Percentiles rank a stretch among this genome's conserved stretches.
Evolutionary conservation across 2,329 filamentous ascomycete genomes (phyloP).

Genomic region (Aspergillus latus): DNA sequence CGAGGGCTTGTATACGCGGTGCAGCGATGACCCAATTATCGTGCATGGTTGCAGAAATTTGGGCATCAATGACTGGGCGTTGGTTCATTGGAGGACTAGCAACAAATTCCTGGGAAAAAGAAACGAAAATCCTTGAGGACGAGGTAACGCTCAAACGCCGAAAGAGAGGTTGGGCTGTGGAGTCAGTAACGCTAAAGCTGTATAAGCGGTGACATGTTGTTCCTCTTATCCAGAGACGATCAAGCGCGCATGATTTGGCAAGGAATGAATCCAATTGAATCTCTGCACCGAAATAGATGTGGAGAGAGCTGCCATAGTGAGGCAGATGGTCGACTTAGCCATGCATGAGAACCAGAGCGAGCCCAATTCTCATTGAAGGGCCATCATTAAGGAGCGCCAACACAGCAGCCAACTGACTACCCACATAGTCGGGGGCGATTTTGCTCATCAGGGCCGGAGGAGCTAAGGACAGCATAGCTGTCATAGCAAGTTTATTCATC

Average conservation of each 20-base stretch:
- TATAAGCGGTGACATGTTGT: conserved; percentile 28
- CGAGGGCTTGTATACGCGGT: conserved; percentile 13
- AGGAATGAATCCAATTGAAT: conserved; percentile 21
- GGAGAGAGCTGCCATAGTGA: conserved; percentile 23
- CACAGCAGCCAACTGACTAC: conserved; percentile 24
- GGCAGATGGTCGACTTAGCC: conserved; percentile 23
- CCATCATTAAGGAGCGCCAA: conserved; percentile 17
- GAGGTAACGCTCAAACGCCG: conserved; percentile 12
- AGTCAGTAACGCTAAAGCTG: conserved; percentile 20
- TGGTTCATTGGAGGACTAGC: conserved; percentile 14
- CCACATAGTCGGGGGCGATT: conserved; percentile 11
- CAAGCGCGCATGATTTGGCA: conserved; percentile 23
- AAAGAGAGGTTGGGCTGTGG: conserved; percentile 22
- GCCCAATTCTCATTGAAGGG: conserved; percentile 20
- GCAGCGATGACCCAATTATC: conserved; percentile 15
- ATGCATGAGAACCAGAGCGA: conserved; percentile 22
- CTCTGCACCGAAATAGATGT: conserved; percentile 18
- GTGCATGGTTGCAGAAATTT: conserved; percentile 18
- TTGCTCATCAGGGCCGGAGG: conserved; percentile 2
- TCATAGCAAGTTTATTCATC: neutral
- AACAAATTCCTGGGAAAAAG: conserved; percentile 17
- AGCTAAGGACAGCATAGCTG: neutral
- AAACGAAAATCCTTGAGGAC: conserved; percentile 15
- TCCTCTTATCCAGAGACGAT: conserved; percentile 23
- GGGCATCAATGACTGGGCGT: conserved; percentile 27